Evolutionary conservation across 1,284 basidiomycete genomes (phyloP).

Genomic region (Malassezia restricta): DNA sequence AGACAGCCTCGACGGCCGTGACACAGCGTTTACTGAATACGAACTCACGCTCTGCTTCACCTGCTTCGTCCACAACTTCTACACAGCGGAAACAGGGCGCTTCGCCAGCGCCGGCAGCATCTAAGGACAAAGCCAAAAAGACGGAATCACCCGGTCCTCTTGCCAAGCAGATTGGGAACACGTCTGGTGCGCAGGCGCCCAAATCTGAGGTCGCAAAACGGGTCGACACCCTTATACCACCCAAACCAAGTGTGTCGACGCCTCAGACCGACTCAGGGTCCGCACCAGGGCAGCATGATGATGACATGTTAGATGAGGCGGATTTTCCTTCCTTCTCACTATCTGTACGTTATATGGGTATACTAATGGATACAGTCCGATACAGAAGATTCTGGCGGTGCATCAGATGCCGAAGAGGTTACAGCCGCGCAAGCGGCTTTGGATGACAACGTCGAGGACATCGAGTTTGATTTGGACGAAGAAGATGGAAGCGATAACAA

Average conservation of each 20-base stretch:
- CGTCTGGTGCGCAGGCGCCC: too few relatives aligned
- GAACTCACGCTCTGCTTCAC: neutral
- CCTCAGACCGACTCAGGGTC: neutral
- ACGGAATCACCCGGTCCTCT: neutral
- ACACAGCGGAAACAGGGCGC: slow-evolving; percentile 1
- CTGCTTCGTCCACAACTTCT: neutral
- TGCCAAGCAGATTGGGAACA: neutral
- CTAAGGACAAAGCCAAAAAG: neutral
- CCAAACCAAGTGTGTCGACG: neutral
- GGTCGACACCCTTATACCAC: neutral
- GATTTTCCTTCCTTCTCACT: slow-evolving; percentile 12
- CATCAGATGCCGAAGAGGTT: slow-evolving; percentile 16
- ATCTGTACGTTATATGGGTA: slow-evolving; percentile 1
- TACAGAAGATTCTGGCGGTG: slow-evolving; percentile 7
- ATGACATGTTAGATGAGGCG: slow-evolving; percentile 7
- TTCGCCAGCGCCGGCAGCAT: slow-evolving; percentile 1
- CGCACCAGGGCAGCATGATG: neutral
- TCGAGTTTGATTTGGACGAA: slow-evolving; percentile 5
- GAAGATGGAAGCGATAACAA: slow-evolving; percentile 8
- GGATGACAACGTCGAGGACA: slow-evolving; percentile 1
- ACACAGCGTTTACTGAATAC: slow-evolving; percentile 4
- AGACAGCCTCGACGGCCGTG: slow-evolving; percentile 10
- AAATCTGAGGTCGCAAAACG: too few relatives aligned
- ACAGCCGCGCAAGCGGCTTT: neutral
- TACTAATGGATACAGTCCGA: slow-evolving; percentile 7